Conservation (phyloP, 2,329 filamentous ascomycete species). For the Emmonsiellopsis sp. region DNA sequence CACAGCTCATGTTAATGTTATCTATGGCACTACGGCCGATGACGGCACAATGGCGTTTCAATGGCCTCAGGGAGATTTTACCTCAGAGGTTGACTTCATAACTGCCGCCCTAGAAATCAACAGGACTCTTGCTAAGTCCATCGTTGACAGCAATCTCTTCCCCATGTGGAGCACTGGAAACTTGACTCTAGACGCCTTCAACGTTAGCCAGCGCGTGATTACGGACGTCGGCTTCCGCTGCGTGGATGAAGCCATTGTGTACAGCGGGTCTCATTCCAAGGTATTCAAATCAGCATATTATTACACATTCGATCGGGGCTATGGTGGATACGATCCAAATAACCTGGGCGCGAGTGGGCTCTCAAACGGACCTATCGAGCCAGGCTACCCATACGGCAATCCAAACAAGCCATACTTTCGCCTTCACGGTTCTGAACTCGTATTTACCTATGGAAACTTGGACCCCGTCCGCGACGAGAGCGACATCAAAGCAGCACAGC, state of each 20-base stretch:
- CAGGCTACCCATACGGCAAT: too few relatives aligned
- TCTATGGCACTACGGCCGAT: conserved; percentile 46
- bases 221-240: conserved; percentile 52
- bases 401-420: too few relatives aligned
- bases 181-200: conserved; percentile 45
- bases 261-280: conserved; percentile 10
- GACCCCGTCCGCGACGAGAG: too few relatives aligned
- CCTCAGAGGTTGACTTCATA: conserved; percentile 32
- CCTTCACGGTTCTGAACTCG: too few relatives aligned
- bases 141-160: conserved; percentile 40
- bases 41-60: conserved; percentile 30
- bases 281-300: too few relatives aligned
- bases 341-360: too few relatives aligned
- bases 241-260: conserved; percentile 47
- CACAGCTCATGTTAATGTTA: conserved; percentile 42
- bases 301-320: too few relatives aligned
- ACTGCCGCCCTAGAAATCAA: conserved; percentile 35
- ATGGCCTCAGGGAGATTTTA: conserved; percentile 37
- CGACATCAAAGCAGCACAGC: too few relatives aligned
- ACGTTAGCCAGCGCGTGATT: conserved; percentile 42
- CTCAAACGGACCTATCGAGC: too few relatives aligned
- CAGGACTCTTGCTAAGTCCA: conserved; percentile 22
- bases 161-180: conserved; percentile 39
- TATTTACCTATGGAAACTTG: too few relatives aligned
- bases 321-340: too few relatives aligned